phyloP scores from a whole-genome alignment of 106 monocot species.

The Dioscorea alata region DNA sequence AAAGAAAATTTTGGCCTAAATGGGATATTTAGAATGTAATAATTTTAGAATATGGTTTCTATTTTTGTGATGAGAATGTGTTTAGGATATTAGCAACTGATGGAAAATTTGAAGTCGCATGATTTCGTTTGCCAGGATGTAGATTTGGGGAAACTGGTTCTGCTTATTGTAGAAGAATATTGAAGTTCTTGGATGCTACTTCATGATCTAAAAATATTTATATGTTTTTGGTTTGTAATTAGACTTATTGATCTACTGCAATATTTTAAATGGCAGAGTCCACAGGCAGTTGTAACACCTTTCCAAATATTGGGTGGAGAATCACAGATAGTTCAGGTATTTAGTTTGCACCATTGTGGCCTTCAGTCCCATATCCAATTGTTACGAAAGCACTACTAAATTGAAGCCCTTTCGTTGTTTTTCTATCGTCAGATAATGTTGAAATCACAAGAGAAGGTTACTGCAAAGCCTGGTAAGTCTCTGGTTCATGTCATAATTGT shows the following conservation, averaged over 20 bases:
- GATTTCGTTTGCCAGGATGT: too few relatives aligned
- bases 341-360: not conserved
- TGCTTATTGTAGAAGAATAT: not conserved
- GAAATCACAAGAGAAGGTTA: constrained; percentile 87
- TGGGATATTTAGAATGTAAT: too few relatives aligned
- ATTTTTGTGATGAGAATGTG: too few relatives aligned
- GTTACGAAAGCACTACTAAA: not conserved
- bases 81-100: too few relatives aligned
- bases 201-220: not conserved
- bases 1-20: too few relatives aligned
- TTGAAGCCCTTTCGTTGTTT: not conserved
- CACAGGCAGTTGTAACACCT: constrained; percentile 54
- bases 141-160: too few relatives aligned
- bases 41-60: too few relatives aligned
- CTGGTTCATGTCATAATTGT: not conserved
- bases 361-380: too few relatives aligned
- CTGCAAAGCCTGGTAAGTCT: constrained; percentile 76
- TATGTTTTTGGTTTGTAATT: not conserved
- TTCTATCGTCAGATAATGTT: constrained; percentile 72
- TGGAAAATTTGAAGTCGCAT: too few relatives aligned
- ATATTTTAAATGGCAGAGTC: constrained; percentile 41
- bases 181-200: not conserved
- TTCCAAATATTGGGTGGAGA: constrained; percentile 97
- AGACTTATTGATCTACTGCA: not conserved
- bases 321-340: constrained; percentile 90